A percentile compares a stretch with the other conserved stretches of the same genome.
These are phyloP conservation scores for Blastobotrys illinoisensis DNA, from an alignment of 1,139 yeast genomes.

Conservation along the genomic window DNA sequence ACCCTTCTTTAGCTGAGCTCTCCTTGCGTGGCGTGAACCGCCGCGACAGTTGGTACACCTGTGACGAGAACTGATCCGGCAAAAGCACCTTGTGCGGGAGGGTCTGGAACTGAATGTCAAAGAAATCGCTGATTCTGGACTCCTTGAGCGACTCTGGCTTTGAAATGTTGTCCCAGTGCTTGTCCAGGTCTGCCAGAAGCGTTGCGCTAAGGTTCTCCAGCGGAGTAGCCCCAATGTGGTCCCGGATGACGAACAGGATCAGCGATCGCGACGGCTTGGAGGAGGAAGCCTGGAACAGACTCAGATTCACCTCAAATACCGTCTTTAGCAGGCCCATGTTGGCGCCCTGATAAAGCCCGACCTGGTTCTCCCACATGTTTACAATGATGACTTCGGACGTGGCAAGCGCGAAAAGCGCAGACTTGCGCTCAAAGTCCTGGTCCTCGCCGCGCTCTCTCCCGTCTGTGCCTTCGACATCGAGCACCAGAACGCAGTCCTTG, in stretches of 20 bases:
- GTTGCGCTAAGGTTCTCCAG: constrained; percentile 64
- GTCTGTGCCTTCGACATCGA: constrained; percentile 98
- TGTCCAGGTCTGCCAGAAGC: constrained; percentile 59
- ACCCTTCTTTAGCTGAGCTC: not conserved
- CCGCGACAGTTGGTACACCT: constrained; percentile 61
- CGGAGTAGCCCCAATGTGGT: constrained; percentile 86
- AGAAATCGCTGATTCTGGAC: constrained; percentile 64
- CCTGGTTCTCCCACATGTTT: constrained; percentile 96
- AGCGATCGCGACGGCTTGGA: constrained; percentile 51
- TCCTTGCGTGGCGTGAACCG: constrained; percentile 35
- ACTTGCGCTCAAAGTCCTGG: constrained; percentile 94
- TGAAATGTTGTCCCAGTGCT: constrained; percentile 71
- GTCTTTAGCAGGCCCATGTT: constrained; percentile 93
- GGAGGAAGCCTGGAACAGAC: constrained; percentile 54
- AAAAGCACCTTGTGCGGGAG: constrained; percentile 82
- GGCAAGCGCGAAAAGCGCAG: constrained; percentile 89
- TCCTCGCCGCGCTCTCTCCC: constrained; percentile 98
- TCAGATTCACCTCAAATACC: constrained; percentile 89
- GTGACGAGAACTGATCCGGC: constrained; percentile 62
- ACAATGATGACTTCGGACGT: constrained; percentile 87
- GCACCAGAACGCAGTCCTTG: constrained; percentile 48
- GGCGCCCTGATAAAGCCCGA: constrained; percentile 95
- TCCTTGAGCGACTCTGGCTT: constrained; percentile 55
- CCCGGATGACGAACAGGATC: constrained; percentile 83
- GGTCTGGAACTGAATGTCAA: constrained; percentile 77